Evolutionary conservation across 768 basidiomycete genomes (phyloP).

Genomic region (Nidularia pulvinata): DNA sequence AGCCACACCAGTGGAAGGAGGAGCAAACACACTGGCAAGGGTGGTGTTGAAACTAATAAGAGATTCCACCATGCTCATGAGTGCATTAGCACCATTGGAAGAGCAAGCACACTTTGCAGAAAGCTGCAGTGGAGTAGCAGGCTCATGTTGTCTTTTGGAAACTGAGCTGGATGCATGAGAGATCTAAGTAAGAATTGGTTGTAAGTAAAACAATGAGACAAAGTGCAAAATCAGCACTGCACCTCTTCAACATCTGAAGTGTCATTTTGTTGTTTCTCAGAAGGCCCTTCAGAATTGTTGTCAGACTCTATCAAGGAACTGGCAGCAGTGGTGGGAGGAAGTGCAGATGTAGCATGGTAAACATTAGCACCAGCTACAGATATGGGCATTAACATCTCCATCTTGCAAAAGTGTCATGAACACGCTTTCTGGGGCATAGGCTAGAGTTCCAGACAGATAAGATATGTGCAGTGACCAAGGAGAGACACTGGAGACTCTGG

Average conservation of each 20-base stretch:
- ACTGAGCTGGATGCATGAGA: not conserved
- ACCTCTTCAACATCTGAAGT: not conserved
- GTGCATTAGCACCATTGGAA: not conserved
- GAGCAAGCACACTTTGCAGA: not conserved
- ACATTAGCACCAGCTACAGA: conserved; percentile 4
- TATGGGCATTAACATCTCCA: conserved; percentile 12
- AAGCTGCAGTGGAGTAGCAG: not conserved
- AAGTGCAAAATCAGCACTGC: not conserved
- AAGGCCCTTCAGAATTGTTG: not conserved
- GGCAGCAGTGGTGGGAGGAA: not conserved
- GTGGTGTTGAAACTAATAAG: not conserved
- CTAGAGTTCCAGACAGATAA: too few relatives aligned
- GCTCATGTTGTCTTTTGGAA: not conserved
- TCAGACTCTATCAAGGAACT: not conserved
- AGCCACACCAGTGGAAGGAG: too few relatives aligned
- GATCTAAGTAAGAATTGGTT: not conserved
- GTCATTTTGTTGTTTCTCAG: not conserved
- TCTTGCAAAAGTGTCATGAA: too few relatives aligned
- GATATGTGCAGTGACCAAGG: too few relatives aligned
- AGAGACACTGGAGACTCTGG: too few relatives aligned
- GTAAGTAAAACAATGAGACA: not conserved
- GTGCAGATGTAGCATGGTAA: conserved; percentile 3
- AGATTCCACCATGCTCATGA: not conserved
- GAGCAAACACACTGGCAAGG: not conserved
- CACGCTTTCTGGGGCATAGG: too few relatives aligned